Evolutionary conservation across 2,329 filamentous ascomycete species (phyloP), one percentile per base, ranked within the genome.

Genomic region (Arthrinium phaeospermum): DNA sequence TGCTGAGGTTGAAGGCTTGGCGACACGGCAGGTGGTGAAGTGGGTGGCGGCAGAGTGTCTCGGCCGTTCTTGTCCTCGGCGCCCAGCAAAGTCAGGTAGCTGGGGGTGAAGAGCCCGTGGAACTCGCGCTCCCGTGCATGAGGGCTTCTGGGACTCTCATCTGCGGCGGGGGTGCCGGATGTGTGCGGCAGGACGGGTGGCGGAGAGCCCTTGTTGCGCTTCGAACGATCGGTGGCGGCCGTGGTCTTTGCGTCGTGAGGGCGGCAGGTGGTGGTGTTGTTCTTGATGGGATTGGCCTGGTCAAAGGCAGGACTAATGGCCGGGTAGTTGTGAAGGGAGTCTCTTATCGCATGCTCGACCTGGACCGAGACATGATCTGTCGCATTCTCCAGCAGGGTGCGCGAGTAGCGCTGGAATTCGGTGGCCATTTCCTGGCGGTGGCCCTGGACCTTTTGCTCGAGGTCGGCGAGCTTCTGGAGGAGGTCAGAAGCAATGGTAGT

Each of bases 21-120:
- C 75, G 74, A 30, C 47, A 57, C 51, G 70, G 71, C 34, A 69
- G 75, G 71, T 27, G 72, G 72, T n/a, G 67, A 67, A 44, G 67
- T 68, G 71, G 72, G 51, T 71, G 73, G 51, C 37, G 74, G 69
- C 73, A 74, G 70, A 73, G 75, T 67, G 74, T 70, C 49, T 53
- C 47, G 68, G 68, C 22, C 45, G 24, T 57, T 41, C 27, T 73
- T 75, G 74, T 67, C 76, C 68, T 82, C 78, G 67, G 78, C 76
- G 75, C 91, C 90, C 71, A 92, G 86, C 71, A 92, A 83, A 64
- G 90, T 90, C 71, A 92, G 85, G 77, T 89, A 92, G 74, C 83
- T 87, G 41, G 90, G 90, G 47, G 87, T 91, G 78, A 92, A 92
- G 73, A 92, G 81, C 73, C 90, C 90, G 74, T 87, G 86, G 75